Evolutionary conservation across 768 basidiomycete species (phyloP), one percentile per base, ranked within the genome.

Genomic region (Psilocybe subaeruginosa): DNA sequence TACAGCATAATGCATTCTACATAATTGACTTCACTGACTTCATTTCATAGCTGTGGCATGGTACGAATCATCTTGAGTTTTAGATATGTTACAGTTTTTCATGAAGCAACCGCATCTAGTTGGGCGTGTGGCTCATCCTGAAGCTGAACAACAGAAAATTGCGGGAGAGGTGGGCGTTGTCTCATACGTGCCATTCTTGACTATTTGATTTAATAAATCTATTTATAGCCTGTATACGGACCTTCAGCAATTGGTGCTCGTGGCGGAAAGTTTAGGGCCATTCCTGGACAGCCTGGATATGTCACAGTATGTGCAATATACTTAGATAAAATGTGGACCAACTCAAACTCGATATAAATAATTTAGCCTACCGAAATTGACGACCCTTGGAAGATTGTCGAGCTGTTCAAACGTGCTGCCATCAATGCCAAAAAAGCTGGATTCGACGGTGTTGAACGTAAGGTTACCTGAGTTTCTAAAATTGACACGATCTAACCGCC

Each of bases 371-470:
- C 74, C 8, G 76, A 71, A 1, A 64, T 80, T 19, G 72, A 77
- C 3, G 81, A 84, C 58, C 82, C 84, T 23, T 66, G 69, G 53
- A 65, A 66, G 5, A 60, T 80, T 57, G 68, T 83, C 27, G 67
- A 70, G 6, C 68, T 70, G 37, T 84, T 74, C 72, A 79, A 74
- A 56, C 63, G 76, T 53, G 80, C 82, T 1, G 83, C 82, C 4
- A 55, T 74, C 41, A 80, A 80, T 45, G 83, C 83, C 2, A 81
- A 80, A 49, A 73, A 75, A 52, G 81, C 82, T n/a, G 85, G 84
- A 3, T 85, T 84, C 65, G 85, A 86, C 63, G 83, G 83, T 4
- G 78, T 84, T 23, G 83, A 85, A 70, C 59, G 80, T 80, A 65
- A 56, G 76, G 64, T 2, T 17, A 27, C 11, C 37, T 54, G 0